Percentiles rank a stretch among this genome's conserved stretches.
phyloP scores from a whole-genome alignment of 2,329 filamentous ascomycete genomes.

The Sarocladium strictum region DNA sequence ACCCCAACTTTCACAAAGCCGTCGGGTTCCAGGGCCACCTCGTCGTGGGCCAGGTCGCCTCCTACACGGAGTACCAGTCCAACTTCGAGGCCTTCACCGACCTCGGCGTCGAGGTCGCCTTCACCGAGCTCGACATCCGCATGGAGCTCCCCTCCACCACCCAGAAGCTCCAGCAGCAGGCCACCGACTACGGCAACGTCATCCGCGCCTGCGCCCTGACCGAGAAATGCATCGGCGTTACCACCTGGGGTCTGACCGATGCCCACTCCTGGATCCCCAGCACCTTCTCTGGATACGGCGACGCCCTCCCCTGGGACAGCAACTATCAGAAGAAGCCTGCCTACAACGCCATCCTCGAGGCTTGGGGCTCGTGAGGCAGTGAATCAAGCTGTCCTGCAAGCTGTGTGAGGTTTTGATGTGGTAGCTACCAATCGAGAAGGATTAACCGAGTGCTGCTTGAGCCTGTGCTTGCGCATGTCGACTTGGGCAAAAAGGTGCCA shows the following conservation, averaged over 20 bases:
- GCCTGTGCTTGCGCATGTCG: too few relatives aligned
- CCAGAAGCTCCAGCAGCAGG: conserved; percentile 37
- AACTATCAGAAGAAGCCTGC: conserved; percentile 33
- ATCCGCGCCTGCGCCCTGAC: conserved; percentile 33
- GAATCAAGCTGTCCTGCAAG: too few relatives aligned
- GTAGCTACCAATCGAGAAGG: too few relatives aligned
- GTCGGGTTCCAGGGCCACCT: conserved; percentile 59
- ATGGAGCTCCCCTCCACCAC: conserved; percentile 36
- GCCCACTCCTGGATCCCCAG: conserved; percentile 31
- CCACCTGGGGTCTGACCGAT: conserved; percentile 38
- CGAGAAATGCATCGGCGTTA: conserved; percentile 35
- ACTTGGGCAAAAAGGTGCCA: too few relatives aligned
- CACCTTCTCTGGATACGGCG: conserved; percentile 32
- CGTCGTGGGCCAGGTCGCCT: conserved; percentile 46
- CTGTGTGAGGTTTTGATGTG: too few relatives aligned
- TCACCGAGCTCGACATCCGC: conserved; percentile 58
- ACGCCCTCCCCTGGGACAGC: conserved; percentile 32
- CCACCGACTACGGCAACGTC: conserved; percentile 36
- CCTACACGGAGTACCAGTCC: conserved; percentile 34
- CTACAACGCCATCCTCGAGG: too few relatives aligned
- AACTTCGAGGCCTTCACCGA: conserved; percentile 44
- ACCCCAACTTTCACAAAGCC: too few relatives aligned
- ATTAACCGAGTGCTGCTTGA: too few relatives aligned
- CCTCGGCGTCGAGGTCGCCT: conserved; percentile 49
- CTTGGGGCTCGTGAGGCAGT: too few relatives aligned